These are phyloP conservation scores for Phytophthora citrophthora DNA, from an alignment of 352 stramenopile genomes.

Conservation along the genomic window DNA sequence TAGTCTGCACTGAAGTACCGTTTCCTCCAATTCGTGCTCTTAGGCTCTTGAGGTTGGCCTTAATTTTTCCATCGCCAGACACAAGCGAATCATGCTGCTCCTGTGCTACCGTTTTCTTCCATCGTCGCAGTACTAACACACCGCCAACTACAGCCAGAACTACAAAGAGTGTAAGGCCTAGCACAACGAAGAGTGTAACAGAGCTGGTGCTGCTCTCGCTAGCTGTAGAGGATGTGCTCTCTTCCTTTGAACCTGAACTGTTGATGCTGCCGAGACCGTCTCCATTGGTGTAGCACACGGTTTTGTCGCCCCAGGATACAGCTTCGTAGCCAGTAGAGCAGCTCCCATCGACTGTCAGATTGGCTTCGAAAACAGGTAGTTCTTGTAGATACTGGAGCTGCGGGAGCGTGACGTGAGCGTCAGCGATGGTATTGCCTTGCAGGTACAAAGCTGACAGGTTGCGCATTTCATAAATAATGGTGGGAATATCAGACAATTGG, in stretches of 20 bases:
- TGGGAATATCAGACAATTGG: constrained; percentile 61
- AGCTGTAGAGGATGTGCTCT: constrained; percentile 38
- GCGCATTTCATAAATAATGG: constrained; percentile 71
- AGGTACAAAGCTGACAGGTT: constrained; percentile 62
- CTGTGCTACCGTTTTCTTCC: constrained; percentile 54
- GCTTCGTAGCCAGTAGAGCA: constrained; percentile 56
- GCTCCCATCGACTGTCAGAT: constrained; percentile 41
- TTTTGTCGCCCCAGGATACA: constrained; percentile 58
- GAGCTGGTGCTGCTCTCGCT: constrained; percentile 28
- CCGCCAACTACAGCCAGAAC: constrained; percentile 57
- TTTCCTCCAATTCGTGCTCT: constrained; percentile 35
- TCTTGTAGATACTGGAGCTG: constrained; percentile 66
- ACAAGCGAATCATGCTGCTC: constrained; percentile 38
- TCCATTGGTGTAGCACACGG: constrained; percentile 52
- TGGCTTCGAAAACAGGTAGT: constrained; percentile 54
- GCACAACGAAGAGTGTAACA: constrained; percentile 47
- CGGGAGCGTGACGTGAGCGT: constrained; percentile 56
- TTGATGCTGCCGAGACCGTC: constrained; percentile 51
- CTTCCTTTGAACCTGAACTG: constrained; percentile 35
- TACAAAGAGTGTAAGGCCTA: constrained; percentile 45
- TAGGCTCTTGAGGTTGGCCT: constrained; percentile 44
- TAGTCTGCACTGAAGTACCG: constrained; percentile 22
- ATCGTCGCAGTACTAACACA: constrained; percentile 64
- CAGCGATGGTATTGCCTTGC: constrained; percentile 55
- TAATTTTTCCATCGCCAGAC: constrained; percentile 47